These are phyloP conservation scores for Salvia sclarea DNA, from an alignment of 305 asterid genomes.

Conservation along the genomic window DNA sequence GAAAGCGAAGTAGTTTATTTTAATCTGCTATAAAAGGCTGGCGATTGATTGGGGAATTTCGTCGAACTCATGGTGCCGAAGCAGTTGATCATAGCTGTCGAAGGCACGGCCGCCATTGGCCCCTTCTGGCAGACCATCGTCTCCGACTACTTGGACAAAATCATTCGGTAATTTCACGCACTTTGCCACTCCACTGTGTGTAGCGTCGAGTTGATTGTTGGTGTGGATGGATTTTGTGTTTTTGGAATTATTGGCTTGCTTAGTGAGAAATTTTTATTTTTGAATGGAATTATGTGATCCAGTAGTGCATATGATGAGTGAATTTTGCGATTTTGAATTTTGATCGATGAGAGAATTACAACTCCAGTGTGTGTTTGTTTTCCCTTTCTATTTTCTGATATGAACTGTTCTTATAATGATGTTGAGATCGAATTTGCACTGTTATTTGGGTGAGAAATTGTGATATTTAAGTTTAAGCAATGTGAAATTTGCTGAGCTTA, in stretches of 20 bases:
- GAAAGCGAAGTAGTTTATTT: neutral
- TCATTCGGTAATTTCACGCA: slow-evolving; percentile 57
- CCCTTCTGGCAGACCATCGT: slow-evolving; percentile 78
- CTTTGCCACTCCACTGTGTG: slow-evolving; percentile 17
- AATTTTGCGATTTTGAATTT: neutral
- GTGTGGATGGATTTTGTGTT: slow-evolving; percentile 1
- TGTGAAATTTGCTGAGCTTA: slow-evolving; percentile 8
- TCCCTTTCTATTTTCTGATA: neutral
- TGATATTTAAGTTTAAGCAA: slow-evolving; percentile 5
- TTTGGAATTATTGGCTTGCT: neutral
- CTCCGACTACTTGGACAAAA: slow-evolving; percentile 85
- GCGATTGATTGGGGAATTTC: slow-evolving; percentile 26
- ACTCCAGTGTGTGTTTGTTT: neutral
- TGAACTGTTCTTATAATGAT: neutral
- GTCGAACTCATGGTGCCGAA: slow-evolving; percentile 45
- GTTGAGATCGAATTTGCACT: neutral
- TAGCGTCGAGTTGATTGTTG: neutral
- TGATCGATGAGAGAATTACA: neutral
- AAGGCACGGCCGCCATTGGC: slow-evolving; percentile 98
- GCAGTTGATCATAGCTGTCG: slow-evolving; percentile 80
- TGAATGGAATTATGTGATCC: neutral
- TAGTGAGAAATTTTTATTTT: neutral
- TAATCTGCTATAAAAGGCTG: neutral
- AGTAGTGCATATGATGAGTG: neutral
- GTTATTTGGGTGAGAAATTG: slow-evolving; percentile 7